Evolutionary conservation across 495 filamentous ascomycete species (phyloP), one percentile per base, ranked within the genome.

Genomic region (Margaritispora aquatica): DNA sequence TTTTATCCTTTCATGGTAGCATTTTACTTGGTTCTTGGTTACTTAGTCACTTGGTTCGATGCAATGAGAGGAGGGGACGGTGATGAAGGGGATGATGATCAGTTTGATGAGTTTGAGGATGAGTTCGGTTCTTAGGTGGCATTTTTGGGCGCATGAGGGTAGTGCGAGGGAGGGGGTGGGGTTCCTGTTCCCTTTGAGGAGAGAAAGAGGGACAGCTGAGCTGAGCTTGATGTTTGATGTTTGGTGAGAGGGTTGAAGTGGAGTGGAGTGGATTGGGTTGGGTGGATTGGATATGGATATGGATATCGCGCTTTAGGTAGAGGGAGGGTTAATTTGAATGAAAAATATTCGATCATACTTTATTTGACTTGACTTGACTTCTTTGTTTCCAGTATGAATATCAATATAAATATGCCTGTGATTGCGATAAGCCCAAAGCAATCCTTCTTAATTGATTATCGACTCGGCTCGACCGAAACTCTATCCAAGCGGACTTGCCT

Each of bases 281-380:
- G 41, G 31, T 31, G 47, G 41, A 50, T 36, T 51, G 55, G 34
- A 31, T 47, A 47, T 51, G 55, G 24, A 48, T n/a, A n/a, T n/a
- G n/a, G n/a, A n/a, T n/a, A n/a, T n/a, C n/a, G n/a, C 41, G 60
- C 61, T 60, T 47, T 63, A 57, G 52, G 57, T 19, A 51, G 44
- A 53, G 7, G 24, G 54, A 47, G 31, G 36, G 34, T n/a, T 60
- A 60, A 49, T 49, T 19, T 54, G 58, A 60, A 60, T 34, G 0
- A 41, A 59, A 53, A 36, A 27, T 26, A 50, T 50, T 51, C 48
- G 24, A 34, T 19, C 19, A n/a, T n/a, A 7, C 17, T 23, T 48
- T 48, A n/a, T 4, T 48, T 7, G 19, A 48, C 17, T 48, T n/a
- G 44, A 48, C 29, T 34, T 34, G 29, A 34, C 29, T 34, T 34